Evolutionary conservation across 441 rosid genomes (phyloP).

Genomic region (Melastoma candidum): DNA sequence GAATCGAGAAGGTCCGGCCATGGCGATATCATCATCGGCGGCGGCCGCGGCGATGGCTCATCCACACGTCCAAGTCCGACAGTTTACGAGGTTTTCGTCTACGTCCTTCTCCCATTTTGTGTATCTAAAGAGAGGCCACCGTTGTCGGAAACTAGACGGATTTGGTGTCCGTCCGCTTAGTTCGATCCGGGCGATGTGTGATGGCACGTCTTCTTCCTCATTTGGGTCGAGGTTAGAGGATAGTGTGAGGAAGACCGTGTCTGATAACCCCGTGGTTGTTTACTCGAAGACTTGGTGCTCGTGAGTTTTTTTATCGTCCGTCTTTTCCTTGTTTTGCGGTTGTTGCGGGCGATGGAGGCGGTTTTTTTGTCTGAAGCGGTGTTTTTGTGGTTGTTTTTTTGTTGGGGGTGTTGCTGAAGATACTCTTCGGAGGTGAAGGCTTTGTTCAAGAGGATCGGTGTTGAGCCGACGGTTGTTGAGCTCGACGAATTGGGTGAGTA

Average conservation of each 20-base stretch:
- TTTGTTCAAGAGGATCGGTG: slow-evolving; percentile 64
- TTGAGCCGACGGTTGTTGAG: slow-evolving; percentile 70
- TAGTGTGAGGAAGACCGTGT: slow-evolving; percentile 53
- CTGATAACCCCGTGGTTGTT: slow-evolving; percentile 68
- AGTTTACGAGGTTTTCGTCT: too few relatives aligned
- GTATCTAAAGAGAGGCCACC: too few relatives aligned
- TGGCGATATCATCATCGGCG: too few relatives aligned
- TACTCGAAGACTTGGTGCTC: slow-evolving; percentile 98
- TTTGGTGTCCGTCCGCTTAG: slow-evolving; percentile 13
- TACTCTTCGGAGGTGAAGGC: slow-evolving; percentile 87
- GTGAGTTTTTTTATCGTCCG: slow-evolving; percentile 39
- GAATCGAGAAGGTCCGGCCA: too few relatives aligned
- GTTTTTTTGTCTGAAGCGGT: background rate
- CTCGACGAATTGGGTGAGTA: slow-evolving; percentile 78
- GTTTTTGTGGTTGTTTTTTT: background rate
- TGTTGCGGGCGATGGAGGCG: background rate
- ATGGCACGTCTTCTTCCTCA: slow-evolving; percentile 25
- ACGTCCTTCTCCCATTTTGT: too few relatives aligned
- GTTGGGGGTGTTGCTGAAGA: slow-evolving; percentile 25
- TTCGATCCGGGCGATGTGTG: slow-evolving; percentile 36
- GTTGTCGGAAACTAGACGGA: slow-evolving; percentile 11
- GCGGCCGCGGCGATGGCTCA: too few relatives aligned
- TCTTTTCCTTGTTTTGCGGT: background rate
- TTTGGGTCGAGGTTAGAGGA: slow-evolving; percentile 87
- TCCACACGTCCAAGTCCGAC: too few relatives aligned